A percentile compares a stretch with the other conserved stretches of the same genome.
Evolutionary conservation across 2,329 filamentous ascomycete genomes (phyloP).

Genomic region (Zasmidium cellare): DNA sequence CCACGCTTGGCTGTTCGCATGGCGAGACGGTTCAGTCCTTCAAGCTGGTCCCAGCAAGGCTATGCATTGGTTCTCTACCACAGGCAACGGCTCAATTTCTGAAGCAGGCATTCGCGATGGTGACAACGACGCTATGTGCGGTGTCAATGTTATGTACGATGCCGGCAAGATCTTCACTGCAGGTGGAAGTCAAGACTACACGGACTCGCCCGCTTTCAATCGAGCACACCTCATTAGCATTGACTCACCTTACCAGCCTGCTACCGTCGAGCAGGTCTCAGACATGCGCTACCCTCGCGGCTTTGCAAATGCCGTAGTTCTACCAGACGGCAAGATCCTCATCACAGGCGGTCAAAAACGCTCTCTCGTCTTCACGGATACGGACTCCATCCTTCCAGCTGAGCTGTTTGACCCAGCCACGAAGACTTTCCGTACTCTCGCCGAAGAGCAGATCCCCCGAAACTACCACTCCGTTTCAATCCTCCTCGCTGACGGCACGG

Average conservation of each 20-base stretch:
- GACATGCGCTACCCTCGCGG: conserved; percentile 32
- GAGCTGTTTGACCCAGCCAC: conserved; percentile 26
- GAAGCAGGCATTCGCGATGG: conserved; percentile 47
- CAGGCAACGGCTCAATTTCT: conserved; percentile 42
- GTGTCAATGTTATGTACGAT: conserved; percentile 58
- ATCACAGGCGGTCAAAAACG: conserved; percentile 34
- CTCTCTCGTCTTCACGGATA: conserved; percentile 24
- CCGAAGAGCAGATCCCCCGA: conserved; percentile 39
- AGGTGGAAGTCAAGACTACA: conserved; percentile 53
- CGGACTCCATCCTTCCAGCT: conserved; percentile 15
- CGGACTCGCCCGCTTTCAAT: conserved; percentile 42
- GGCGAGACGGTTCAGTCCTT: conserved; percentile 51
- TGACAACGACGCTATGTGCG: conserved; percentile 56
- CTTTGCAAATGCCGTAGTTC: conserved; percentile 31
- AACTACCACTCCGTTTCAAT: conserved; percentile 54
- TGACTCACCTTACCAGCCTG: conserved; percentile 18
- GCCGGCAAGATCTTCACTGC: conserved; percentile 57
- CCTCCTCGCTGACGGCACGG: conserved; percentile 52
- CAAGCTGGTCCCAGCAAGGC: conserved; percentile 56
- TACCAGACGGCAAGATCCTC: conserved; percentile 38
- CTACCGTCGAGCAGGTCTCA: conserved; percentile 25
- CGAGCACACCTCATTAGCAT: conserved; percentile 55
- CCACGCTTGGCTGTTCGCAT: conserved; percentile 56
- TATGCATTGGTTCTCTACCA: conserved; percentile 60
- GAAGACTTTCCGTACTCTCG: conserved; percentile 18